Evolutionary conservation across 768 basidiomycete genomes (phyloP).

Genomic region (Macrocybe gigantea): DNA sequence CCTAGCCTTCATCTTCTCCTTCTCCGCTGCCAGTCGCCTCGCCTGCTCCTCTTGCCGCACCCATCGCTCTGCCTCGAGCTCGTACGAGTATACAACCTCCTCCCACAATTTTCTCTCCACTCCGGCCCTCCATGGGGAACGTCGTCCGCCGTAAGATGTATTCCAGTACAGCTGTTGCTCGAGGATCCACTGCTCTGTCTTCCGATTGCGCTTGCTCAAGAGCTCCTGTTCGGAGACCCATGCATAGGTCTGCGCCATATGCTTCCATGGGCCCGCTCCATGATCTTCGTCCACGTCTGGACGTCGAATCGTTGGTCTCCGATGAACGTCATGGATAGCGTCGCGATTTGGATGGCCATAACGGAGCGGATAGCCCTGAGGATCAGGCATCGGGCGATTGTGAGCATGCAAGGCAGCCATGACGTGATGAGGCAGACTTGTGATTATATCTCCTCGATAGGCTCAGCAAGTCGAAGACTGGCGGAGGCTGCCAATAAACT

Average conservation of each 20-base stretch:
- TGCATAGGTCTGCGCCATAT: slow-evolving; percentile 36
- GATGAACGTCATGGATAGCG: too few relatives aligned
- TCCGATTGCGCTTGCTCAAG: slow-evolving; percentile 37
- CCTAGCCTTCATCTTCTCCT: not conserved
- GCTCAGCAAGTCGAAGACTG: too few relatives aligned
- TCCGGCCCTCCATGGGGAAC: slow-evolving; percentile 6
- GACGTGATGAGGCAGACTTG: too few relatives aligned
- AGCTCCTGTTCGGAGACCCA: slow-evolving; percentile 54
- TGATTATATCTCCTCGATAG: too few relatives aligned
- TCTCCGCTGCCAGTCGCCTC: slow-evolving; percentile 36
- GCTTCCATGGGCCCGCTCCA: slow-evolving; percentile 28
- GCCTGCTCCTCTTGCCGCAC: slow-evolving; percentile 44
- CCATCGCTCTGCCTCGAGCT: slow-evolving; percentile 46
- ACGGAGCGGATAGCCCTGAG: slow-evolving; percentile 2
- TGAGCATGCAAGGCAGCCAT: slow-evolving; percentile 9
- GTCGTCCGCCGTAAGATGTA: slow-evolving; percentile 11
- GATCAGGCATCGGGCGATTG: not conserved
- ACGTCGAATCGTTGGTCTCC: too few relatives aligned
- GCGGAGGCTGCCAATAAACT: too few relatives aligned
- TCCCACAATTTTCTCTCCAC: slow-evolving; percentile 40
- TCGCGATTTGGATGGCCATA: not conserved
- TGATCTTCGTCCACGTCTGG: not conserved
- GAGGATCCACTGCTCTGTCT: slow-evolving; percentile 61
- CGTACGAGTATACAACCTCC: slow-evolving; percentile 45
- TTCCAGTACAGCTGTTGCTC: slow-evolving; percentile 45